Conservation (phyloP, 768 basidiomycete species). For the Inosperma sp. region DNA sequence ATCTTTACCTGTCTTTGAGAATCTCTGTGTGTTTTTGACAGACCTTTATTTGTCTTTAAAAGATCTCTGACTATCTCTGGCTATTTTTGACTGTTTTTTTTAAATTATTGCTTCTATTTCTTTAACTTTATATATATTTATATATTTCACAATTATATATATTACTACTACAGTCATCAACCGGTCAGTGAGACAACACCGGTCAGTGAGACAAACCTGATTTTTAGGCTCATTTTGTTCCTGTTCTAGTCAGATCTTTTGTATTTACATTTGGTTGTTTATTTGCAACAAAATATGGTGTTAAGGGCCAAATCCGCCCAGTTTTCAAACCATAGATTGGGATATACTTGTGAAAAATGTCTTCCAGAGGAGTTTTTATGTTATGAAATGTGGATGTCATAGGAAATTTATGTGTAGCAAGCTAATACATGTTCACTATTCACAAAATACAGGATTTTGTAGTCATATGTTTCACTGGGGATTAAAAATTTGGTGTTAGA, state of each 20-base stretch:
- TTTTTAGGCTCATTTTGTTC: background rate
- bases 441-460: too few relatives aligned
- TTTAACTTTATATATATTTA: background rate
- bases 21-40: background rate
- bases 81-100: background rate
- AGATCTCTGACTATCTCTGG: background rate
- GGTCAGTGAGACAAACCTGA: background rate
- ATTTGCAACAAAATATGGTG: background rate
- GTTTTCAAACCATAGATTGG: background rate
- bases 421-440: too few relatives aligned
- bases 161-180: background rate
- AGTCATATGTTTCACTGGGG: too few relatives aligned
- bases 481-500: too few relatives aligned
- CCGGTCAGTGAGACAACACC: background rate
- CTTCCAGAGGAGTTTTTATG: too few relatives aligned
- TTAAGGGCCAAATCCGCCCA: background rate
- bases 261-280: background rate
- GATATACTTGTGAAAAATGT: too few relatives aligned
- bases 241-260: background rate
- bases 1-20: too few relatives aligned
- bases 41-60: background rate
- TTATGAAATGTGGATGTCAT: too few relatives aligned
- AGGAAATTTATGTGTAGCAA: too few relatives aligned
- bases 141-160: background rate
- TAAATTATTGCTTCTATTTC: background rate